phyloP scores from a whole-genome alignment of 257 asterid genomes.

The Solanum habrochaites region DNA sequence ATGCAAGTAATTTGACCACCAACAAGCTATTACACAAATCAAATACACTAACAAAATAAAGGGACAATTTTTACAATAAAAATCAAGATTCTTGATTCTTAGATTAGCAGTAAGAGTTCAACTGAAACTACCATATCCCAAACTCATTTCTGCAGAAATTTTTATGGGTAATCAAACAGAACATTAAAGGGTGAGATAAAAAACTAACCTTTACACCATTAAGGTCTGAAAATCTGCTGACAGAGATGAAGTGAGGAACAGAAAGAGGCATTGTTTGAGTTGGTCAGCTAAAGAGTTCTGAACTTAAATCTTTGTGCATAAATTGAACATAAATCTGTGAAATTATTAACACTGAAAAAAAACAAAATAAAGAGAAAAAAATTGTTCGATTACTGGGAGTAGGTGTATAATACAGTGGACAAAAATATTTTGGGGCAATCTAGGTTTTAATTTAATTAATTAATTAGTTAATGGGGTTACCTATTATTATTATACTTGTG shows the following conservation, averaged over 20 bases:
- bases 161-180: background rate
- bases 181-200: background rate
- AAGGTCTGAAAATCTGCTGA: background rate
- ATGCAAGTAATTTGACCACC: background rate
- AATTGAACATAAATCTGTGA: background rate
- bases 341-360: background rate
- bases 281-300: background rate
- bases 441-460: background rate
- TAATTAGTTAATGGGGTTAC: no score
- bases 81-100: background rate
- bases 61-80: background rate
- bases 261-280: constrained; percentile 28
- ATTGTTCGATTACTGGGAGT: background rate
- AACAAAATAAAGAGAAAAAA: background rate
- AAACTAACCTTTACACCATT: constrained; percentile 31
- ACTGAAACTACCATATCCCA: background rate
- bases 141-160: background rate
- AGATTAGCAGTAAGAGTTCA: background rate
- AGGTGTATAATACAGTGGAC: background rate
- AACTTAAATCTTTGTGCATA: background rate
- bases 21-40: background rate
- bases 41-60: background rate
- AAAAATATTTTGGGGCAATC: background rate
- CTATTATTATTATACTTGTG: background rate
- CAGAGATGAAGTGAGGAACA: constrained; percentile 21